These are phyloP conservation scores for Pigoraptor vietnamica DNA, from an alignment of 78 protist genomes.

Conservation along the genomic window DNA sequence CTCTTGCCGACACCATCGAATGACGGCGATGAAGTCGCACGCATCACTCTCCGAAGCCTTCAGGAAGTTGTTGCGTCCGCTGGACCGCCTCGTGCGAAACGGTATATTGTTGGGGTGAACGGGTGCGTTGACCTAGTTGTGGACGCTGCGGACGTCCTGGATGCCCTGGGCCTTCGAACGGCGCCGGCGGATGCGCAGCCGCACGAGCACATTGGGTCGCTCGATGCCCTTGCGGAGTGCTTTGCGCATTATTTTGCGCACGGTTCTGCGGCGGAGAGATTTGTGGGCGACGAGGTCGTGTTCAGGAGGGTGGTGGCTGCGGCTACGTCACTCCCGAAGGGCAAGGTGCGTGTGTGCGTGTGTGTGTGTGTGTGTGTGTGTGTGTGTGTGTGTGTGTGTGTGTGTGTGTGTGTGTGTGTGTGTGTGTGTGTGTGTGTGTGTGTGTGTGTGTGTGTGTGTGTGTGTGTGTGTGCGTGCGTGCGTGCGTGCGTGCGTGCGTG, in stretches of 20 bases:
- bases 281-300: background rate
- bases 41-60: no score
- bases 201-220: background rate
- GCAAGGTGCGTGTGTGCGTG: background rate
- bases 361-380: background rate
- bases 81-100: no score
- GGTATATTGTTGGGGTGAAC: no score
- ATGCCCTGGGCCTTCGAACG: no score
- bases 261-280: background rate
- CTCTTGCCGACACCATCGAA: no score
- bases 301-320: background rate
- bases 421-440: background rate
- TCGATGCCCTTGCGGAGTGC: background rate
- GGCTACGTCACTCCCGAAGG: background rate
- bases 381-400: background rate
- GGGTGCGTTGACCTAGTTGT: no score
- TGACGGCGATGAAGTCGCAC: no score
- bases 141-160: no score
- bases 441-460: background rate
- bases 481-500: background rate
- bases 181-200: no score
- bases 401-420: background rate
- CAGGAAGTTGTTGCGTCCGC: no score
- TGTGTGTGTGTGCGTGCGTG: background rate
- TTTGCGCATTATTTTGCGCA: background rate